These are phyloP conservation scores for Euptelea pleiosperma DNA, from an alignment of 164 flowering plant species.

Conservation along the genomic window DNA sequence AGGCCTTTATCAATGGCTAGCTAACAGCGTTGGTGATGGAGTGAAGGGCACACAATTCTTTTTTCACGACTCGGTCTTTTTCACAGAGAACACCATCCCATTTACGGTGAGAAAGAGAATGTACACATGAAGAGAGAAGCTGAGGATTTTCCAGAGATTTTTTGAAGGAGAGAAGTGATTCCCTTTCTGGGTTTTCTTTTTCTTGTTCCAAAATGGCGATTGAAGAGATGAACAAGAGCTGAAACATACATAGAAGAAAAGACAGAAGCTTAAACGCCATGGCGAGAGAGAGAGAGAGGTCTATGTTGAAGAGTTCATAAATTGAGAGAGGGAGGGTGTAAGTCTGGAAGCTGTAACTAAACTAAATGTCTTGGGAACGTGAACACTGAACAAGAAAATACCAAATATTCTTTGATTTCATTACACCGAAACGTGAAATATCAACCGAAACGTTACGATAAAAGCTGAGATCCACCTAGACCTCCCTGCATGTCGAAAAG, in stretches of 20 bases:
- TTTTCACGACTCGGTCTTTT: slow-evolving; percentile 35
- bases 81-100: slow-evolving; percentile 62
- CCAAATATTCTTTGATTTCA: neutral
- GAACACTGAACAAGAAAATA: neutral
- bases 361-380: neutral
- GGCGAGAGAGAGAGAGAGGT: neutral
- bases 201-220: slow-evolving; percentile 13
- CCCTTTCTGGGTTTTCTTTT: slow-evolving; percentile 28
- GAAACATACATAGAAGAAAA: slow-evolving; percentile 5
- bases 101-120: slow-evolving; percentile 35
- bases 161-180: slow-evolving; percentile 48
- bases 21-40: too few species aligned
- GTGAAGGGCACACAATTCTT: too few species aligned
- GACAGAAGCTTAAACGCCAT: slow-evolving; percentile 24
- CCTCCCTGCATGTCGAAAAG: slow-evolving; percentile 7
- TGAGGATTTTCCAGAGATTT: slow-evolving; percentile 36
- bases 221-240: slow-evolving; percentile 6
- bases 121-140: slow-evolving; percentile 45
- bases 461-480: neutral
- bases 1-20: too few species aligned
- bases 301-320: too few species aligned
- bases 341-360: neutral
- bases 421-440: neutral
- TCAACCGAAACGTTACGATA: slow-evolving; percentile 3
- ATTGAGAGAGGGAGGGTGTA: too few species aligned